These are phyloP conservation scores for Didymosphaeria variabile DNA, from an alignment of 2,329 filamentous ascomycete genomes.

Conservation along the genomic window DNA sequence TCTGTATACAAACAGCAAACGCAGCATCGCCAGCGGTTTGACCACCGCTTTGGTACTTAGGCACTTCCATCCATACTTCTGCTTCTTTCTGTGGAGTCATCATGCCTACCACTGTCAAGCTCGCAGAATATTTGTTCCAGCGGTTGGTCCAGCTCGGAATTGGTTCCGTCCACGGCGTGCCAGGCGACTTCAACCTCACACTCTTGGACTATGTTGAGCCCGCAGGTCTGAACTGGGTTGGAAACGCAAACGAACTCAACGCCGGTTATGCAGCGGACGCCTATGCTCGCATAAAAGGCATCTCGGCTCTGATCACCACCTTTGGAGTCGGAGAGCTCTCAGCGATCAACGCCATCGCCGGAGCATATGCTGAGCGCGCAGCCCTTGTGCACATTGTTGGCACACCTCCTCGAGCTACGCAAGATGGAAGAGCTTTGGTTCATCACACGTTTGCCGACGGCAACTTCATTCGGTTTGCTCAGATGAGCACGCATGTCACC, in stretches of 20 bases:
- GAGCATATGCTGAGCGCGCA: slow-evolving; percentile 77
- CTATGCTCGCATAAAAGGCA: slow-evolving; percentile 63
- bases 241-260: slow-evolving; percentile 65
- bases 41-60: background rate
- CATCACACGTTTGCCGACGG: slow-evolving; percentile 76
- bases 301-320: slow-evolving; percentile 75
- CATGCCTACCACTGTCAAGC: slow-evolving; percentile 18
- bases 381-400: slow-evolving; percentile 71
- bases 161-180: slow-evolving; percentile 54
- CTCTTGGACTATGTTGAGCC: slow-evolving; percentile 48
- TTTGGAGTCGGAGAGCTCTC: slow-evolving; percentile 77
- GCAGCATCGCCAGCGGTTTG: background rate
- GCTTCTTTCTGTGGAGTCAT: background rate
- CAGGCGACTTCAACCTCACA: slow-evolving; percentile 44
- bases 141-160: slow-evolving; percentile 51
- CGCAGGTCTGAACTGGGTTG: slow-evolving; percentile 53
- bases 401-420: slow-evolving; percentile 56
- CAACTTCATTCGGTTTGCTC: slow-evolving; percentile 61
- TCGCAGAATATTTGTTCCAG: slow-evolving; percentile 34
- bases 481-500: slow-evolving; percentile 58
- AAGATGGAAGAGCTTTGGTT: slow-evolving; percentile 55
- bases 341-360: slow-evolving; percentile 76
- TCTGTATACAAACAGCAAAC: background rate
- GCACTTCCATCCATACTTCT: background rate
- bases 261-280: slow-evolving; percentile 64